A percentile compares a stretch with the other conserved stretches of the same genome.
Conservation (phyloP, 1,284 basidiomycete species). For the Naganishia liquefaciens region DNA sequence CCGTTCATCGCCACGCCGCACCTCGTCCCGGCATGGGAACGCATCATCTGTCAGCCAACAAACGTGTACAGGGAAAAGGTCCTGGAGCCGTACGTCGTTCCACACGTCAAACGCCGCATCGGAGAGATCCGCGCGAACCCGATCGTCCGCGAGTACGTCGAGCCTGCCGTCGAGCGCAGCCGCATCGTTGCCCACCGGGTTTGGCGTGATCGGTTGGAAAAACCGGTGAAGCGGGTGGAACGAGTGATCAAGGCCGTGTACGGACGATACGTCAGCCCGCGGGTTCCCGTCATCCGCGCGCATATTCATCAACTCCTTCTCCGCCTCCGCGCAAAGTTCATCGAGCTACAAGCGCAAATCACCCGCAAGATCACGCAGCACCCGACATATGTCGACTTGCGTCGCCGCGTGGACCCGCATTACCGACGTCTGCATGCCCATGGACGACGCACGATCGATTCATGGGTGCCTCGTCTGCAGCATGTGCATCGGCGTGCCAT, state of each 20-base stretch:
- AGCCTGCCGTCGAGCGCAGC: conserved; percentile 1
- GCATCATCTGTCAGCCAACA: conserved; percentile 31
- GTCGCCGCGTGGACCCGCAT: background rate
- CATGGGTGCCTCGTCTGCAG: conserved; percentile 17
- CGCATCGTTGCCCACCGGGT: background rate
- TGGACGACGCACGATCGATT: background rate
- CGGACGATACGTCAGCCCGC: conserved; percentile 17
- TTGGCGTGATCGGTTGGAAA: background rate
- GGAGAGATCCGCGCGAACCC: conserved; percentile 20
- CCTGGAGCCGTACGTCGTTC: conserved; percentile 34
- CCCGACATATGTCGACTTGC: conserved; percentile 8
- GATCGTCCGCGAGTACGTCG: conserved; percentile 25
- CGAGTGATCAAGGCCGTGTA: background rate
- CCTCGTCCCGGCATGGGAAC: conserved; percentile 32
- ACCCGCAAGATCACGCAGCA: conserved; percentile 1
- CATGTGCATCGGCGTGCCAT: conserved; percentile 9
- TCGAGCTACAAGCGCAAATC: background rate
- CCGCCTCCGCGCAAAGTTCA: background rate
- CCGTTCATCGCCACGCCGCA: conserved; percentile 26
- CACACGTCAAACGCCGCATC: conserved; percentile 28
- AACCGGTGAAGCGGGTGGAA: background rate
- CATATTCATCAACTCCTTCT: conserved; percentile 2
- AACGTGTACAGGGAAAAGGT: conserved; percentile 30
- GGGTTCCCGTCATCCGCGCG: conserved; percentile 8
- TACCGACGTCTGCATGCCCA: background rate